Percentiles rank a stretch among this genome's conserved stretches.
Evolutionary conservation across 805 yeast species (phyloP).

Genomic region (Soucietia sequanensis): DNA sequence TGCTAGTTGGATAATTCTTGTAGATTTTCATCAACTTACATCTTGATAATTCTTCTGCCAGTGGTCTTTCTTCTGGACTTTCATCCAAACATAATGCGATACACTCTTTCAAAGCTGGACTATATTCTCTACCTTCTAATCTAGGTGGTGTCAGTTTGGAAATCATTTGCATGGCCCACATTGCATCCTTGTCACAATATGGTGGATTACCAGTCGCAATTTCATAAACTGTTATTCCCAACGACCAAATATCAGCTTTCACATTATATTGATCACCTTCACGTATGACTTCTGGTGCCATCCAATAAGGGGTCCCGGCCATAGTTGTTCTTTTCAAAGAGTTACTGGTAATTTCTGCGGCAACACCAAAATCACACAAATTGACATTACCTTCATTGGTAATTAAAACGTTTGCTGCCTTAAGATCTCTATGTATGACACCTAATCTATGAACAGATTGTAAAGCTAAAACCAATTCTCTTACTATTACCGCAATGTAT

Average conservation of each 20-base stretch:
- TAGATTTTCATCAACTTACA: constrained; percentile 69
- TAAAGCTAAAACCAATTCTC: constrained; percentile 79
- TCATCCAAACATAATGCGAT: constrained; percentile 93
- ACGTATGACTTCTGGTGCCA: constrained; percentile 98
- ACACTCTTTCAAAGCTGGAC: constrained; percentile 75
- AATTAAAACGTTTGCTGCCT: constrained; percentile 92
- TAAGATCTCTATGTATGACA: constrained; percentile 93
- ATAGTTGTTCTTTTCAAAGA: constrained; percentile 84
- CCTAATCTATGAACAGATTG: constrained; percentile 82
- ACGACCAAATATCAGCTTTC: constrained; percentile 96
- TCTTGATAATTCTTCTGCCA: constrained; percentile 80
- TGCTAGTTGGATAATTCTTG: constrained; percentile 56
- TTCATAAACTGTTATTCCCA: constrained; percentile 92
- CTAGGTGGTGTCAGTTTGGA: constrained; percentile 94
- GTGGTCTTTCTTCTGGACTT: constrained; percentile 82
- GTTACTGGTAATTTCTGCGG: constrained; percentile 82
- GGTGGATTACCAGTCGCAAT: constrained; percentile 98
- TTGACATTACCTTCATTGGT: constrained; percentile 87
- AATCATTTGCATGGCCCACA: constrained; percentile 91
- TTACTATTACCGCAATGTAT: constrained; percentile 75
- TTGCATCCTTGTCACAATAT: constrained; percentile 90
- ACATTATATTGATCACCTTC: constrained; percentile 87
- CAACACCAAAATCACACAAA: constrained; percentile 97
- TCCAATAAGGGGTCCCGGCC: constrained; percentile 97
- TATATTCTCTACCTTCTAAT: constrained; percentile 83